Evolutionary conservation across 73 alveolate species (phyloP).

Genomic region (Urostyla sp.): DNA sequence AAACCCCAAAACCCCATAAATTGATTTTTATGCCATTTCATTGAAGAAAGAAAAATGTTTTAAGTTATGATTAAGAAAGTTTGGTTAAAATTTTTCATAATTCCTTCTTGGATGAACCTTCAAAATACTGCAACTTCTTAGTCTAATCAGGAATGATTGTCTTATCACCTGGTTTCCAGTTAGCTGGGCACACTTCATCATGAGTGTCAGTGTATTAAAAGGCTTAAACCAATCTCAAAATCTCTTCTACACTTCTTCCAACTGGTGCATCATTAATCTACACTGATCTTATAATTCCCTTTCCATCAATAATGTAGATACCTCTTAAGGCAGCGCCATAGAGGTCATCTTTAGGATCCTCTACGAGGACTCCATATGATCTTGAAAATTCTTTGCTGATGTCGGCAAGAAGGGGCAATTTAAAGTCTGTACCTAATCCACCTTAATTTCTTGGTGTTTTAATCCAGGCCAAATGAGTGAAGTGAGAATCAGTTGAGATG

Average conservation of each 20-base stretch:
- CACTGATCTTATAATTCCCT: slow-evolving; percentile 57
- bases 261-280: slow-evolving; percentile 94
- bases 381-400: slow-evolving; percentile 82
- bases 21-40: no score
- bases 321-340: slow-evolving; percentile 93
- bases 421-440: slow-evolving; percentile 87
- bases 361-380: slow-evolving; percentile 84
- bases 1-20: no score
- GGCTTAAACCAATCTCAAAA: slow-evolving; percentile 93
- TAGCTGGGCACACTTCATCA: slow-evolving; percentile 92
- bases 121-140: slow-evolving; percentile 40
- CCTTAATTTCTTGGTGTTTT: slow-evolving; percentile 84
- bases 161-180: slow-evolving; percentile 73
- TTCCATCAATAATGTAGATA: slow-evolving; percentile 83
- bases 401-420: slow-evolving; percentile 92
- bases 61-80: background rate
- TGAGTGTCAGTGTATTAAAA: slow-evolving; percentile 92
- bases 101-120: background rate
- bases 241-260: slow-evolving; percentile 96
- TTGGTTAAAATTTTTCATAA: background rate
- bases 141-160: slow-evolving; percentile 48
- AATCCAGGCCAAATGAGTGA: slow-evolving; percentile 93
- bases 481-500: slow-evolving; percentile 93
- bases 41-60: no score
- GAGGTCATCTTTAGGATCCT: slow-evolving; percentile 55